Conservation (phyloP, 805 yeast species). For the Metschnikowia chrysomelidarum region DNA sequence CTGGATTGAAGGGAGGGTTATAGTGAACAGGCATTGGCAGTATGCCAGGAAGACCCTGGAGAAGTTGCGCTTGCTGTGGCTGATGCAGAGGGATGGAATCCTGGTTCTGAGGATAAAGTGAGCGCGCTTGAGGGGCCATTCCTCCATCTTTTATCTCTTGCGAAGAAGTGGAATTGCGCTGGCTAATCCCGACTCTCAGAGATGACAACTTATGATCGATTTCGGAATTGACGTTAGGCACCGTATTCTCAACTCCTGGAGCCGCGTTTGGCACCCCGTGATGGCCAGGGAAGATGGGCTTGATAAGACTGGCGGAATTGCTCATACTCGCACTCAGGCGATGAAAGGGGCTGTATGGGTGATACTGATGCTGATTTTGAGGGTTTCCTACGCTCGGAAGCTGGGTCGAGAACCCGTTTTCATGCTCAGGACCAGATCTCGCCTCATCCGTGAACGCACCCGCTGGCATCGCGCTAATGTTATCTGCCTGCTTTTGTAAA, state of each 20-base stretch:
- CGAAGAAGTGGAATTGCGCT: background rate
- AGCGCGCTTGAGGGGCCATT: background rate
- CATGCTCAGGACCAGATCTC: background rate
- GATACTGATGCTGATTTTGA: slow-evolving; percentile 4
- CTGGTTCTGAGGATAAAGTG: background rate
- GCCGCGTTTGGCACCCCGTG: background rate
- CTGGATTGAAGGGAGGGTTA: background rate
- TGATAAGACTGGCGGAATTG: slow-evolving; percentile 5
- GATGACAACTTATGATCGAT: background rate
- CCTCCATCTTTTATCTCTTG: background rate
- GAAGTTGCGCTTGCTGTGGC: background rate
- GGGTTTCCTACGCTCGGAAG: background rate
- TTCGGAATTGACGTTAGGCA: background rate
- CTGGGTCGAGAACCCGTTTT: background rate
- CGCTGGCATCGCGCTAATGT: slow-evolving; percentile 1
- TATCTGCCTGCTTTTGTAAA: slow-evolving; percentile 6
- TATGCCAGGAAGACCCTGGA: background rate
- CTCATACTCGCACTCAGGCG: slow-evolving; percentile 11
- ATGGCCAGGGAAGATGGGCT: slow-evolving; percentile 1
- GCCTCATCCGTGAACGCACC: background rate
- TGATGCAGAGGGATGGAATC: background rate
- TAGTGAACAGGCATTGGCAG: background rate
- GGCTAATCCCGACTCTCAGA: background rate
- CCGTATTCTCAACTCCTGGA: background rate
- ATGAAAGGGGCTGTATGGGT: slow-evolving; percentile 9